Conservation (phyloP, 306 rosid genomes). For the Malus sieversii region DNA sequence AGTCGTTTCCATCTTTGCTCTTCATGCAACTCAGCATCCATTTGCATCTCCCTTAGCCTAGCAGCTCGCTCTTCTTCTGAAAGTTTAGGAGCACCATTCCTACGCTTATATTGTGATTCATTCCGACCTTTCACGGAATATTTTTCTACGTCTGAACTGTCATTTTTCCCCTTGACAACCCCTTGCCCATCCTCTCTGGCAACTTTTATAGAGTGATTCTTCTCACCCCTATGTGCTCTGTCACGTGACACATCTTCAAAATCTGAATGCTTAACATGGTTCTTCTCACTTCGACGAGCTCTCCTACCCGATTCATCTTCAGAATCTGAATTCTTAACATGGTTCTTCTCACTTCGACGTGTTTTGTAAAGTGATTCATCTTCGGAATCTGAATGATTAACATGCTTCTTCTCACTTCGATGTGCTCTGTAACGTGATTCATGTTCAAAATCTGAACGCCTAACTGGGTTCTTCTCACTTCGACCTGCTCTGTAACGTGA, state of each 20-base stretch:
- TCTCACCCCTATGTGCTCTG: constrained; percentile 6
- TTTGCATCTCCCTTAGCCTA: constrained; percentile 78
- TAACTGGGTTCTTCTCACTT: background rate
- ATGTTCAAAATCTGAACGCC: background rate
- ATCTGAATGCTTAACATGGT: constrained; percentile 16
- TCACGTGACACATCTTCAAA: constrained; percentile 13
- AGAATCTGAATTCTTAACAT: background rate
- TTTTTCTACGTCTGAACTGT: constrained; percentile 36
- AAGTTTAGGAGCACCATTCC: constrained; percentile 57
- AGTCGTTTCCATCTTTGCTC: constrained; percentile 90
- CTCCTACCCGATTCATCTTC: background rate
- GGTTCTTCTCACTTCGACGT: background rate
- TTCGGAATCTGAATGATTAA: background rate
- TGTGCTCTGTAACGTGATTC: background rate
- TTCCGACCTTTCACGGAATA: constrained; percentile 28
- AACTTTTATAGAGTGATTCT: constrained; percentile 1
- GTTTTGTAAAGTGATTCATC: background rate
- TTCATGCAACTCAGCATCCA: constrained; percentile 90
- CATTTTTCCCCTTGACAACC: constrained; percentile 30
- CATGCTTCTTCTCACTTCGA: background rate
- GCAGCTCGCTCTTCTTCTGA: constrained; percentile 85
- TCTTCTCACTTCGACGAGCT: background rate
- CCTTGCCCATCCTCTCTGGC: constrained; percentile 20
- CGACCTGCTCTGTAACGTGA: background rate
- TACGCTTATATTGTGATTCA: constrained; percentile 44